Percentiles rank a stretch among this genome's conserved stretches.
phyloP scores from a whole-genome alignment of 2,329 filamentous ascomycete species.

The Phialophora macrospora region DNA sequence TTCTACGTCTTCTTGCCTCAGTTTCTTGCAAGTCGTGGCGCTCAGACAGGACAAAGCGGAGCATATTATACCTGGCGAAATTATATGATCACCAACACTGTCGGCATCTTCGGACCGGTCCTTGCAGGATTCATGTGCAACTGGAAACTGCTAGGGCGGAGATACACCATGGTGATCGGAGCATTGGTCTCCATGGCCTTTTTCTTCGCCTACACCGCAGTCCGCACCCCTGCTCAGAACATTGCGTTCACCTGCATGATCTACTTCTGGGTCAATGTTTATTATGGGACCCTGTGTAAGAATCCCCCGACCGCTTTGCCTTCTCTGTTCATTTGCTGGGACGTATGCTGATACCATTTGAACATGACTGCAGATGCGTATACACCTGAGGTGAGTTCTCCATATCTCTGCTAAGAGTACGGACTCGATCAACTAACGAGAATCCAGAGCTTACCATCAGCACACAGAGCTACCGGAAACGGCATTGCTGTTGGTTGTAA shows the following conservation, averaged over 20 bases:
- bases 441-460: constrained; percentile 53
- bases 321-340: neutral
- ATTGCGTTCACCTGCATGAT: constrained; percentile 72
- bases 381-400: constrained; percentile 72
- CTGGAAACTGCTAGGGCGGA: constrained; percentile 69
- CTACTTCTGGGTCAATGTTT: constrained; percentile 69
- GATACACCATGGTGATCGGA: constrained; percentile 69
- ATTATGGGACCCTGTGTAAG: constrained; percentile 57
- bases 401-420: neutral
- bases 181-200: constrained; percentile 67
- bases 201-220: constrained; percentile 75
- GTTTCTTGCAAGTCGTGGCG: constrained; percentile 61
- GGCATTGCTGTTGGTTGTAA: constrained; percentile 73
- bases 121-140: constrained; percentile 74
- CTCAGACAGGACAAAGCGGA: constrained; percentile 72
- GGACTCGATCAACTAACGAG: constrained; percentile 4
- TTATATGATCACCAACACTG: constrained; percentile 74
- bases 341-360: neutral
- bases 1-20: constrained; percentile 73
- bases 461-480: constrained; percentile 75
- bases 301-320: neutral
- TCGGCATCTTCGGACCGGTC: constrained; percentile 74
- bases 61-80: constrained; percentile 78
- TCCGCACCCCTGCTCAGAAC: constrained; percentile 66
- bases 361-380: constrained; percentile 71